These are phyloP conservation scores for Phytophthora megakarya DNA, from an alignment of 352 stramenopile species.

Conservation along the genomic window DNA sequence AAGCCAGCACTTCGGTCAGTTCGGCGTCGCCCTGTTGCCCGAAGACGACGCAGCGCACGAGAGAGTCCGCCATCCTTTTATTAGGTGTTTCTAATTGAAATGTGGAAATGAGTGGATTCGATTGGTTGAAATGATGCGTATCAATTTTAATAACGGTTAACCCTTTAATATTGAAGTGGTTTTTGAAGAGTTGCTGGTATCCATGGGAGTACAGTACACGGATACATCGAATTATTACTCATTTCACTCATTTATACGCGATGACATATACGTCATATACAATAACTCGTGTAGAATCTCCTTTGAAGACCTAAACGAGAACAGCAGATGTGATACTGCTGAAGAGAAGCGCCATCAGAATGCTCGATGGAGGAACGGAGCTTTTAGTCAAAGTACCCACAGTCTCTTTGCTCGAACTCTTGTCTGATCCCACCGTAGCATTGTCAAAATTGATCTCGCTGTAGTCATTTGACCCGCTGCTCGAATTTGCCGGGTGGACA, in stretches of 20 bases:
- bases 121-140: background rate
- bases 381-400: conserved; percentile 18
- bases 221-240: background rate
- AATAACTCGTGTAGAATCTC: conserved; percentile 2
- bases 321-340: background rate
- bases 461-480: conserved; percentile 3
- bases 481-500: conserved; percentile 17
- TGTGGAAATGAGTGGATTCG: background rate
- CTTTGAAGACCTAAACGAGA: background rate
- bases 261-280: conserved; percentile 20
- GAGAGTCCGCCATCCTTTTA: background rate
- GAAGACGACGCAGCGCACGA: conserved; percentile 45
- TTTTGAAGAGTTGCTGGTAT: no score
- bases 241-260: conserved; percentile 11
- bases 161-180: no score
- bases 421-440: background rate
- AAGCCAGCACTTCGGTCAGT: conserved; percentile 32
- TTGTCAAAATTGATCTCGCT: conserved; percentile 7
- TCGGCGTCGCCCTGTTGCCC: conserved; percentile 33
- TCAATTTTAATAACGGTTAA: no score
- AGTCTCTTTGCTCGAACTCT: conserved; percentile 6
- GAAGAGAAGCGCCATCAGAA: background rate
- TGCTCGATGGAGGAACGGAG: background rate
- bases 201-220: no score
- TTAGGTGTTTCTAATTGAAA: background rate